These are phyloP conservation scores for Phragmites australis DNA, from an alignment of 176 grass and related monocot species.

Conservation along the genomic window DNA sequence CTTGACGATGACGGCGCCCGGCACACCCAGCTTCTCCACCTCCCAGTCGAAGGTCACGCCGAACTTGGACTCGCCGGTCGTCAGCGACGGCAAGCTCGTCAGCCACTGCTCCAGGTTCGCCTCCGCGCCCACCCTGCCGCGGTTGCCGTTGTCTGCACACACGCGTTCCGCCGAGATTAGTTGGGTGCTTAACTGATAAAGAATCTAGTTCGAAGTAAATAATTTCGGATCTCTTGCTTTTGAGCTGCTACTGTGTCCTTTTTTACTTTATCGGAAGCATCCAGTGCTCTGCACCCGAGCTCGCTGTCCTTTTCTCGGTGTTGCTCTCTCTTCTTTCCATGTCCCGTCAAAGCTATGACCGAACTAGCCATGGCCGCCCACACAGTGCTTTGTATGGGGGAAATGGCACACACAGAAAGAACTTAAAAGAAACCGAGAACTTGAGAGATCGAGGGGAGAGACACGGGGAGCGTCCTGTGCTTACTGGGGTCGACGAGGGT, in stretches of 20 bases:
- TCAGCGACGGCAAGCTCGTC: constrained; percentile 39
- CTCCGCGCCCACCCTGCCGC: constrained; percentile 45
- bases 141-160: constrained; percentile 49
- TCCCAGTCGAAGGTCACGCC: constrained; percentile 63
- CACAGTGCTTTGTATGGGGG: background rate
- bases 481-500: constrained; percentile 58
- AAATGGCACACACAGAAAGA: background rate
- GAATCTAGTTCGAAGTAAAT: background rate
- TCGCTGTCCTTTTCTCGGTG: constrained; percentile 26
- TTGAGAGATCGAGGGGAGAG: no score
- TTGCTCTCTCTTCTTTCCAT: constrained; percentile 8
- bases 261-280: constrained; percentile 13
- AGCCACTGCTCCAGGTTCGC: constrained; percentile 62
- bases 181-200: constrained; percentile 3
- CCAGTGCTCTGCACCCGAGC: background rate
- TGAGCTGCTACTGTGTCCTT: background rate
- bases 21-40: constrained; percentile 53
- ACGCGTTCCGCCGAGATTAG: background rate
- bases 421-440: background rate
- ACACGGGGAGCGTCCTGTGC: no score
- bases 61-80: constrained; percentile 62
- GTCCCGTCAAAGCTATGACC: constrained; percentile 14
- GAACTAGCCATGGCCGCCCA: constrained; percentile 12
- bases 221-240: background rate
- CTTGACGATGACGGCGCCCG: constrained; percentile 63